Base-by-base conservation (phyloP, 2,329 filamentous ascomycete genomes). In the Metarhizium robertsii region DNA sequence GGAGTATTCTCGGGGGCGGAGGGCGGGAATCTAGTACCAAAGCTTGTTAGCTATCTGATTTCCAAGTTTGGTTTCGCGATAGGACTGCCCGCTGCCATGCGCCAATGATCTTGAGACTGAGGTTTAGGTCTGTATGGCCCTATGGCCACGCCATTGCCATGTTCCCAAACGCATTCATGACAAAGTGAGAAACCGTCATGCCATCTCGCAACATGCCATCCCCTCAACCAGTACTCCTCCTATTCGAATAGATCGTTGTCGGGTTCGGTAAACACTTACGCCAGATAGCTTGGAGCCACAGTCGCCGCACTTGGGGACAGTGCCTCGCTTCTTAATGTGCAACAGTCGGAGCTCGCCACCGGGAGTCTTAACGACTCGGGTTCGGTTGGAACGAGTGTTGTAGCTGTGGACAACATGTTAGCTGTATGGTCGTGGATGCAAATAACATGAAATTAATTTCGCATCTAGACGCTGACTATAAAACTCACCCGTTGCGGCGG, bases 241-340 rank as follows among this genome's bases (percentile, higher is more conserved):
- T 3, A 25, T 36, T 38, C 40, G 11, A 30, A 20, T 13, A 29
- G 34, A 6, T 59, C 58, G 54, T 58, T 55, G 58, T 60, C 59
- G 56, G 50, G 58, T 58, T 55, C 20, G 52, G 55, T 49, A 54
- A 63, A 56, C 62, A 95, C 91, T 88, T 90, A 99, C 92, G 78
- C 94, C 94, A 73, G 90, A 85, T 71, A 99, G 88, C 83, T 97
- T 97, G 81, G 85, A 85, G 73, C 94, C 94, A 74, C 95, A 99
- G 84, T 99, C 94, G 84, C 95, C 90, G 76, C 94, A 99, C 85
- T 99, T 99, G 74, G 94, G 94, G 64, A 92, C 88, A 75, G 91
- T 95, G 69, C 92, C 94, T 76, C 87, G 89, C 90, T 99, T 99
- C 89, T 97, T 97, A 83, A 96, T 92, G 87, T 99, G 92, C 69